Evolutionary conservation across 169 alveolate species (phyloP).

Genomic region (Plasmodium berghei): DNA sequence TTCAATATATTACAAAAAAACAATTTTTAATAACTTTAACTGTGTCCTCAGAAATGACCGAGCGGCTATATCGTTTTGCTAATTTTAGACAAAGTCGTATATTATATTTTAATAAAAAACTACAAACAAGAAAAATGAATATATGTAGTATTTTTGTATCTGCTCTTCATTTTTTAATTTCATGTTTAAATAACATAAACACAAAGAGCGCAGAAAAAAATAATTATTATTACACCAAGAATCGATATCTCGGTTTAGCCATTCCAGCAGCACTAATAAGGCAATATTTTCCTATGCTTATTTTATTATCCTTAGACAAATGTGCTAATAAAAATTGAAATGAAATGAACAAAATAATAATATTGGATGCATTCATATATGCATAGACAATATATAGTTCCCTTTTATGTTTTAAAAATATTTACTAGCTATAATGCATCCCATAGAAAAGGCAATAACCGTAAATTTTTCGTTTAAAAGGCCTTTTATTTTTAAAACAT

Average conservation of each 20-base stretch:
- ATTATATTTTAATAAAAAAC: conserved; percentile 64
- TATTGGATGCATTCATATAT: too few relatives aligned
- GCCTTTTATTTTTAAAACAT: conserved; percentile 57
- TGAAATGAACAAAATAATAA: background rate
- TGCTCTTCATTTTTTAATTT: background rate
- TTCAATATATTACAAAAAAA: conserved; percentile 2
- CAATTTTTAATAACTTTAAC: conserved; percentile 27
- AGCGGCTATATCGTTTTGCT: conserved; percentile 52
- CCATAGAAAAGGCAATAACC: conserved; percentile 74
- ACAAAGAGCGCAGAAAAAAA: background rate
- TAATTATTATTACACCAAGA: conserved; percentile 28
- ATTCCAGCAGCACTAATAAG: conserved; percentile 74
- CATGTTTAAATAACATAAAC: background rate
- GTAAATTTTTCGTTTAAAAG: conserved; percentile 40
- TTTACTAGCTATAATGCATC: conserved; percentile 72
- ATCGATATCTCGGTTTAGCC: conserved; percentile 74
- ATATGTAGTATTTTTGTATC: background rate
- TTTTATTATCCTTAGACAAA: conserved; percentile 50
- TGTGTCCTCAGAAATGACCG: conserved; percentile 37
- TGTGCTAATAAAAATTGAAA: conserved; percentile 33
- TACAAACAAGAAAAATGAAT: conserved; percentile 2
- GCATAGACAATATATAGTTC: too few relatives aligned
- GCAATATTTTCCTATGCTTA: conserved; percentile 43
- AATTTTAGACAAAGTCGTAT: conserved; percentile 48
- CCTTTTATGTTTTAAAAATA: background rate